Base-by-base conservation (phyloP, 495 filamentous ascomycete genomes). In the Penicillium robsamsonii region DNA sequence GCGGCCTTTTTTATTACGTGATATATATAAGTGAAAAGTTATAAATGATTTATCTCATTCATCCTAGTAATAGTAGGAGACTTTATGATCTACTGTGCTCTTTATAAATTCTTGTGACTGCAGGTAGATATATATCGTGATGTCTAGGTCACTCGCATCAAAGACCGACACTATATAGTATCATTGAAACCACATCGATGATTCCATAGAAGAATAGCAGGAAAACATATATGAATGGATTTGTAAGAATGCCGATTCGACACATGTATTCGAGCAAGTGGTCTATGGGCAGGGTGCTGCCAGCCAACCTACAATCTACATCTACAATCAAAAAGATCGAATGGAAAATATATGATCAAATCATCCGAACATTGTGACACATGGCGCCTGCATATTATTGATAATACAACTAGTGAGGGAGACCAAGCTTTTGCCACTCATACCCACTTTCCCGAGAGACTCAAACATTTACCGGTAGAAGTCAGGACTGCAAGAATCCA, bases 391-490 rank as follows among this genome's bases (percentile, higher is more conserved):
- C 60, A 62, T 63, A 66, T 66, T 62, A 66, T 66, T 74, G 71
- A 70, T 74, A 64, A 66, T 75, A 74, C 70, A 75, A 61, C 65
- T 60, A 52, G 66, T 59, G 46, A 46, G 52, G 44, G 31, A 49
- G 25, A 56, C 63, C 60, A 64, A 60, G 56, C 56, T 54, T 65
- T 65, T 57, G 62, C 57, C 66, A 67, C 59, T 58, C 38, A 43
- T 52, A 55, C 49, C 58, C 62, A 49, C 46, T 41, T 49, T 37
- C 43, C 51, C 41, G 22, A 55, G 17, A 43, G 9, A 47, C 17
- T 44, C 17, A 15, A 18, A 7, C 24, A 45, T 65, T 70, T 77
- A 82, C 59, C 77, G 77, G 72, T 84, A 84, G 72, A 84, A 84
- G 59, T 84, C 81, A 62, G 77, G 77, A 35, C 78, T 82, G 47